Conservation (phyloP, 164 flowering plant species). For the Piper longum region DNA sequence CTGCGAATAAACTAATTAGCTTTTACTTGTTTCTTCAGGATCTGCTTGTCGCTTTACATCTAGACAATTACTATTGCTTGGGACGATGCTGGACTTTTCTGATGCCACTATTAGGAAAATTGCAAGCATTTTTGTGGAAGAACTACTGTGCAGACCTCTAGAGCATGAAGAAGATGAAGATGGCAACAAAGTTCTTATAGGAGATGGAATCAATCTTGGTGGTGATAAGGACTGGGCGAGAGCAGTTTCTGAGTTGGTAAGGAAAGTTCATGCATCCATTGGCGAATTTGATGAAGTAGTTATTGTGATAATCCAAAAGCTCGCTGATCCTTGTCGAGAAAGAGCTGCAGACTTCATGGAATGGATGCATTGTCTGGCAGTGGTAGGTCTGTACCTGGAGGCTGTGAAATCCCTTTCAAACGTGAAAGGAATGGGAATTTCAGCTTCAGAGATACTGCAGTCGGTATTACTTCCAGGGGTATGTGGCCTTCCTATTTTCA, state of each 20-base stretch:
- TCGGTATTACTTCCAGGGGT: constrained; percentile 89
- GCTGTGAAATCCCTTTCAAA: constrained; percentile 37
- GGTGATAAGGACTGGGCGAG: constrained; percentile 85
- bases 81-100: constrained; percentile 84
- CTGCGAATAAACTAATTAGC: not conserved
- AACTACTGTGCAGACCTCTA: constrained; percentile 53
- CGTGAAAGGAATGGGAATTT: constrained; percentile 41
- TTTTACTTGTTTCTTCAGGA: constrained; percentile 34
- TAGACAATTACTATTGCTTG: constrained; percentile 81
- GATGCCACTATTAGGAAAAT: constrained; percentile 67
- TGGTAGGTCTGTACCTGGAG: constrained; percentile 66
- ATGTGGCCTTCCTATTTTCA: constrained; percentile 4
- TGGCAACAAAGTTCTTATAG: constrained; percentile 57
- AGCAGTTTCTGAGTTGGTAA: constrained; percentile 62
- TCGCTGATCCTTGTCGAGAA: constrained; percentile 87
- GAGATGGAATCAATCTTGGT: constrained; percentile 93
- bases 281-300: constrained; percentile 88
- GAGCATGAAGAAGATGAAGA: constrained; percentile 75
- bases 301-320: constrained; percentile 50
- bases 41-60: constrained; percentile 59
- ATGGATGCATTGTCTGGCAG: constrained; percentile 94
- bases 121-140: constrained; percentile 56
- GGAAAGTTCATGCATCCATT: constrained; percentile 63
- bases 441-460: constrained; percentile 53
- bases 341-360: constrained; percentile 81